Conservation (phyloP, 2,329 filamentous ascomycete genomes). For the Chalaropsis ovoidea region DNA sequence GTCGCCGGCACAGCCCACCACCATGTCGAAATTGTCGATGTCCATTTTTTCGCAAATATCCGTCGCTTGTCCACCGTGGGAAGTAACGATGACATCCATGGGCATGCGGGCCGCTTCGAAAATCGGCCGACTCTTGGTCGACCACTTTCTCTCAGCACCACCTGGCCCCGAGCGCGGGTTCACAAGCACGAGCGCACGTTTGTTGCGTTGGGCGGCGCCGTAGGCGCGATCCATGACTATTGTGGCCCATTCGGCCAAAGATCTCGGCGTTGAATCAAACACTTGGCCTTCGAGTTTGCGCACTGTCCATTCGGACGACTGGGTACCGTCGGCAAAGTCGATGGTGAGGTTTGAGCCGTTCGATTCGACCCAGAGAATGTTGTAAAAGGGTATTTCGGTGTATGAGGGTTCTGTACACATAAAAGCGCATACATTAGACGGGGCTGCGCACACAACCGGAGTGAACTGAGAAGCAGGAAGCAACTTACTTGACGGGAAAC, state of each 20-base stretch:
- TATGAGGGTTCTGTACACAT: constrained; percentile 14
- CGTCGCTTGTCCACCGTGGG: constrained; percentile 63
- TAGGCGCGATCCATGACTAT: constrained; percentile 62
- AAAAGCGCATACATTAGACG: not conserved
- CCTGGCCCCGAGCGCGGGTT: constrained; percentile 89
- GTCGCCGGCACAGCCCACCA: constrained; percentile 85
- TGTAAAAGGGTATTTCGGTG: constrained; percentile 39
- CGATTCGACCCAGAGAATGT: constrained; percentile 70
- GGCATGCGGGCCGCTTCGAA: constrained; percentile 71
- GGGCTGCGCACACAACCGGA: not conserved
- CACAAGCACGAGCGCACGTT: constrained; percentile 76
- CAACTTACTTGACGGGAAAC: constrained; percentile 24
- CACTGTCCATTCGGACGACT: constrained; percentile 46
- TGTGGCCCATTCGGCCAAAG: constrained; percentile 52
- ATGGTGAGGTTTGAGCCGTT: constrained; percentile 54
- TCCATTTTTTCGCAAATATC: constrained; percentile 68
- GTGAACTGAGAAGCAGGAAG: not conserved
- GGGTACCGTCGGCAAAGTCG: constrained; percentile 55
- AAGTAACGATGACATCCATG: constrained; percentile 63
- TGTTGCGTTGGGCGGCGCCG: constrained; percentile 53
- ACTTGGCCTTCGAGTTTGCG: constrained; percentile 48
- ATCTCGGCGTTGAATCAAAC: constrained; percentile 34
- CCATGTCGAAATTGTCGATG: constrained; percentile 68
- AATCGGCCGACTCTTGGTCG: constrained; percentile 66
- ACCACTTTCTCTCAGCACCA: constrained; percentile 60